phyloP scores from a whole-genome alignment of 352 stramenopile species.

The Elongisporangium undulatum region DNA sequence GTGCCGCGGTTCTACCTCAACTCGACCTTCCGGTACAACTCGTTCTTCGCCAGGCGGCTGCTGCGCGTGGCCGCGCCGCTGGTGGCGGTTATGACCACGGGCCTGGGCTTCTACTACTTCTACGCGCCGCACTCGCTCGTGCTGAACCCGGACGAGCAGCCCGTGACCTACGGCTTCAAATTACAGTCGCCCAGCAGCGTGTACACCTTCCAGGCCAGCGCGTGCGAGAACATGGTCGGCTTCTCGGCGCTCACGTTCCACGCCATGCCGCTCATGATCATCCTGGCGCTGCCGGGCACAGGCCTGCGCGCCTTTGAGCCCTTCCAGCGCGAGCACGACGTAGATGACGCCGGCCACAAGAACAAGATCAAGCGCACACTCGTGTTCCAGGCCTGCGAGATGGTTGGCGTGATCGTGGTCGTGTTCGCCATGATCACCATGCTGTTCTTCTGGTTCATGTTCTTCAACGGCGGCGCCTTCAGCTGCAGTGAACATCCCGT shows the following conservation, averaged over 20 bases:
- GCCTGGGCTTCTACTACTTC: conserved; percentile 67
- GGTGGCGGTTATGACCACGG: conserved; percentile 29
- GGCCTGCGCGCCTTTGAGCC: conserved; percentile 64
- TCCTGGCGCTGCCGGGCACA: conserved; percentile 52
- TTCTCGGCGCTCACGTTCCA: conserved; percentile 77
- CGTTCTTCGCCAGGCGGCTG: conserved; percentile 71
- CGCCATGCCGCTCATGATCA: conserved; percentile 45
- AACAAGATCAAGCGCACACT: conserved; percentile 74
- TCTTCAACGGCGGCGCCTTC: conserved; percentile 75
- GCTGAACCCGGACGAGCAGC: conserved; percentile 23
- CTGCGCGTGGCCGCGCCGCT: conserved; percentile 40
- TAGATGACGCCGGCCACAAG: conserved; percentile 36
- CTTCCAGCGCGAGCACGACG: conserved; percentile 53
- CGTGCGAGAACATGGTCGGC: conserved; percentile 76
- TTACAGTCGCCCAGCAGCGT: conserved; percentile 37
- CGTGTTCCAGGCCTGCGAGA: conserved; percentile 67
- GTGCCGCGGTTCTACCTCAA: conserved; percentile 57
- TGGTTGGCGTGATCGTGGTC: conserved; percentile 52
- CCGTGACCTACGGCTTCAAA: conserved; percentile 39
- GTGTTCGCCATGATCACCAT: conserved; percentile 49
- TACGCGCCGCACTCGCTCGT: conserved; percentile 46
- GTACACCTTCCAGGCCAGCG: conserved; percentile 61
- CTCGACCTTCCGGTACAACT: conserved; percentile 63
- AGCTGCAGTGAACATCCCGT: conserved; percentile 39
- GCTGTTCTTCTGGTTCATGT: conserved; percentile 78